phyloP scores from a whole-genome alignment of 805 yeast species.

The Soucietia sequanensis region DNA sequence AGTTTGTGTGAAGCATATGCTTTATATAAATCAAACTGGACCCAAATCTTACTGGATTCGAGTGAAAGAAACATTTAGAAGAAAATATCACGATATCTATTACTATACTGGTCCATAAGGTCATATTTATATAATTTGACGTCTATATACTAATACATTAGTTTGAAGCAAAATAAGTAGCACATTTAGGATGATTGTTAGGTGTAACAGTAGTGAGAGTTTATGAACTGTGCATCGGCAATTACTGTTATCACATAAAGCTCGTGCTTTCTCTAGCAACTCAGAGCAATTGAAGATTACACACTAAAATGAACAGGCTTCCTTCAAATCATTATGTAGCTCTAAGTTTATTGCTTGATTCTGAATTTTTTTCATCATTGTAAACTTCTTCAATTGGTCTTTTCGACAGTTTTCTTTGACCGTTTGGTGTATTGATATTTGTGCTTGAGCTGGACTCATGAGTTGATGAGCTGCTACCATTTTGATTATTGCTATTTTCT shows the following conservation, averaged over 20 bases:
- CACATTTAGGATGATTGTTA: no score
- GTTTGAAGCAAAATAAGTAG: no score
- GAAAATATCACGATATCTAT: neutral
- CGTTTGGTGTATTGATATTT: no score
- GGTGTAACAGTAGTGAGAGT: no score
- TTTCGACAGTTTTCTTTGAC: no score
- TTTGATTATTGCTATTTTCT: slow-evolving; percentile 9
- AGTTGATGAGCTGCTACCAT: slow-evolving; percentile 5
- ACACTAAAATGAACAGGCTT: neutral
- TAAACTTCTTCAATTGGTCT: slow-evolving; percentile 14
- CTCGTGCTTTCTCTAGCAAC: neutral
- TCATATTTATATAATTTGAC: neutral
- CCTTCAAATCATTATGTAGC: neutral
- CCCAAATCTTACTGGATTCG: neutral
- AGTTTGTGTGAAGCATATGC: slow-evolving; percentile 2
- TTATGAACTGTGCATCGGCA: no score
- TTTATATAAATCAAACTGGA: slow-evolving; percentile 5
- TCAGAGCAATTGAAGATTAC: neutral
- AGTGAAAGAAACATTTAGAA: slow-evolving; percentile 2
- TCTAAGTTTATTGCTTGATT: neutral
- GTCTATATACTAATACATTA: no score
- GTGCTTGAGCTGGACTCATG: no score
- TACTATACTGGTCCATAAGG: neutral
- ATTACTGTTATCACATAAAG: no score
- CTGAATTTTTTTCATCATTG: slow-evolving; percentile 9